Percentiles rank a stretch among this genome's conserved stretches.
Conservation (phyloP, 1,284 basidiomycete species). For the Tilletiaria anomala region DNA sequence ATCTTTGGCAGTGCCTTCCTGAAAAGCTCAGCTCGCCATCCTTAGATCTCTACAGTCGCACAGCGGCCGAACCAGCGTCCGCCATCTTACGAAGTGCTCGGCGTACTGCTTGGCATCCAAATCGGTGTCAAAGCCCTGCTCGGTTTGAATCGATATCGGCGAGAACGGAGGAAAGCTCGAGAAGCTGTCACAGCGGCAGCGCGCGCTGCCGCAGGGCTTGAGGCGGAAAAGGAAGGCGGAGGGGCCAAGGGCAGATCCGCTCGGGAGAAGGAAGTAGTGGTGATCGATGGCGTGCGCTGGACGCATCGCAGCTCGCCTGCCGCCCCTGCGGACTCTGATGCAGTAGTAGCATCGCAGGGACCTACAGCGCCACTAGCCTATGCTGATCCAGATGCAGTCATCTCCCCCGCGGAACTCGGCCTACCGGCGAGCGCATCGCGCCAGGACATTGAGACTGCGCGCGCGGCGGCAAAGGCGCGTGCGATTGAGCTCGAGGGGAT, state of each 20-base stretch:
- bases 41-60: constrained; percentile 13
- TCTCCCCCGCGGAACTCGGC: constrained; percentile 3
- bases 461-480: constrained; percentile 5
- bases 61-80: constrained; percentile 16
- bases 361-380: constrained; percentile 11
- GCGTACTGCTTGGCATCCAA: constrained; percentile 37
- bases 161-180: no score
- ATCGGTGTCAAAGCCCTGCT: constrained; percentile 26
- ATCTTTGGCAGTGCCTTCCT: not conserved
- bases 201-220: constrained; percentile 1
- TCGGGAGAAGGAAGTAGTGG: constrained; percentile 11
- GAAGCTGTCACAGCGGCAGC: no score
- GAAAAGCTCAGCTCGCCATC: not conserved
- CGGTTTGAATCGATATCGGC: no score
- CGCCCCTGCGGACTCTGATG: no score
- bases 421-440: not conserved
- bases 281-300: constrained; percentile 7
- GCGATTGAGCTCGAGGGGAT: constrained; percentile 11
- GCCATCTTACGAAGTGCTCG: constrained; percentile 40
- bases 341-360: no score
- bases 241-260: not conserved
- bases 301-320: constrained; percentile 1
- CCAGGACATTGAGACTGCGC: constrained; percentile 3
- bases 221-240: constrained; percentile 6
- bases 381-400: constrained; percentile 7